Evolutionary conservation across 2,329 filamentous ascomycete genomes (phyloP), one percentile per base, ranked within the genome.

Genomic region (Magnaporthiopsis incrustans): DNA sequence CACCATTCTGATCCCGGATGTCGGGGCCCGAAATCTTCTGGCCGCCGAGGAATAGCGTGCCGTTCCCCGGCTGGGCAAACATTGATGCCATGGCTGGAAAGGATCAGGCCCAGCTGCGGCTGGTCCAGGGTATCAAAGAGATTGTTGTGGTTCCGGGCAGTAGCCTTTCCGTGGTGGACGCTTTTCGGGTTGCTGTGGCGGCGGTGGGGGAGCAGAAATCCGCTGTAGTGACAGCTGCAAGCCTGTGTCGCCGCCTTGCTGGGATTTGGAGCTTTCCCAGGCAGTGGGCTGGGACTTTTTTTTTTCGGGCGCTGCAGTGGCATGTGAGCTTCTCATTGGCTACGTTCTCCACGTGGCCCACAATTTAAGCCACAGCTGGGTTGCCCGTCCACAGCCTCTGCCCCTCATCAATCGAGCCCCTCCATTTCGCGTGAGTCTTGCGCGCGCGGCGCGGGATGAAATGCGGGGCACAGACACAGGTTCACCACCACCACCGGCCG

Each of bases 1-100:
- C 79, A 91, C 90, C 90, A 83, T 97, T 98, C 79, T 98, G 93
- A 76, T 99, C 95, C 76, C 95, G 87, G 77, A 99, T 96, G 79
- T 99, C 95, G 72, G 91, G 84, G 70, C 95, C 95, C 71, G 91
- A 97, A 78, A 98, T 96, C 86, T 99, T 99, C 80, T 92, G 88
- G 76, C 95, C 95, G 71, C 95, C 95, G 68, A 99, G 86, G 82
- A 99, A 99, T 72, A 99, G 85, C 73, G 92, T 97, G 77, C 96
- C 95, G 75, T 96, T 96, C 75, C 93, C 87, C 74, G 92, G 90
- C 80, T 95, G 91, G 81, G 97, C 92, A 75, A 98, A 99, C 78
- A 99, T 92, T 75, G 91, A 91, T 77, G 92, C 89, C 95, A 99
- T 99, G 68, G 5, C n/a, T 10, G 14, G 30, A 58, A 32, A 27